Evolutionary conservation across 1,284 basidiomycete species (phyloP).

Genomic region (Tilletia indica): DNA sequence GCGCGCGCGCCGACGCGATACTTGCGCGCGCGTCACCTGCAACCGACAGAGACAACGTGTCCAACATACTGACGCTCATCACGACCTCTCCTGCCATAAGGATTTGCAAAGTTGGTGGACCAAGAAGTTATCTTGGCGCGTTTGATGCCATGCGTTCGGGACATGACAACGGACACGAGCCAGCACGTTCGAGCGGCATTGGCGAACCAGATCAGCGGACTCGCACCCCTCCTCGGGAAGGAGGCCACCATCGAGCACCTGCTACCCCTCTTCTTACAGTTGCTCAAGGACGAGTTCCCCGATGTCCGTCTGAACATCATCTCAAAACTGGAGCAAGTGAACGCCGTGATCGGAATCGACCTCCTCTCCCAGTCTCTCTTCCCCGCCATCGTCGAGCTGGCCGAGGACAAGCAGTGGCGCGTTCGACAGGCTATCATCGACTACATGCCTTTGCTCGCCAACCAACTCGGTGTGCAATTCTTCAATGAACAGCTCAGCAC

Average conservation of each 20-base stretch:
- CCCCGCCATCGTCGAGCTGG: constrained; percentile 94
- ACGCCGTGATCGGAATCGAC: constrained; percentile 94
- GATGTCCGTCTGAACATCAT: constrained; percentile 98
- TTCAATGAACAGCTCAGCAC: constrained; percentile 97
- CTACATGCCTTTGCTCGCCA: constrained; percentile 93
- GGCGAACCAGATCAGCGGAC: constrained; percentile 94
- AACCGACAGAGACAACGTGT: not conserved
- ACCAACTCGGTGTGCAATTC: constrained; percentile 92
- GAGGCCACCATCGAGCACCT: constrained; percentile 94
- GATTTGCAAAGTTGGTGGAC: constrained; percentile 91
- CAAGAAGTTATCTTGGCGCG: constrained; percentile 89
- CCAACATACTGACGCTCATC: not conserved
- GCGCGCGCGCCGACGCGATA: too few relatives aligned
- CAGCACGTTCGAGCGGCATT: constrained; percentile 97
- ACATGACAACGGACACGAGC: constrained; percentile 86
- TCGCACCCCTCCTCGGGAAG: constrained; percentile 90
- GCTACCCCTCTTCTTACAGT: constrained; percentile 90
- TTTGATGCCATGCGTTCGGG: constrained; percentile 93
- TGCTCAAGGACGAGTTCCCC: constrained; percentile 98
- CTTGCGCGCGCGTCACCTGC: not conserved
- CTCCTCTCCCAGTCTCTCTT: constrained; percentile 90
- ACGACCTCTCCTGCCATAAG: constrained; percentile 59
- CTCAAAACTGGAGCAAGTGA: constrained; percentile 96
- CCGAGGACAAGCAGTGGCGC: constrained; percentile 99
- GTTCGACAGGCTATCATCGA: constrained; percentile 99